Conservation (phyloP, 345 rosid genomes). For the Cardamine chenopodiifolia region DNA sequence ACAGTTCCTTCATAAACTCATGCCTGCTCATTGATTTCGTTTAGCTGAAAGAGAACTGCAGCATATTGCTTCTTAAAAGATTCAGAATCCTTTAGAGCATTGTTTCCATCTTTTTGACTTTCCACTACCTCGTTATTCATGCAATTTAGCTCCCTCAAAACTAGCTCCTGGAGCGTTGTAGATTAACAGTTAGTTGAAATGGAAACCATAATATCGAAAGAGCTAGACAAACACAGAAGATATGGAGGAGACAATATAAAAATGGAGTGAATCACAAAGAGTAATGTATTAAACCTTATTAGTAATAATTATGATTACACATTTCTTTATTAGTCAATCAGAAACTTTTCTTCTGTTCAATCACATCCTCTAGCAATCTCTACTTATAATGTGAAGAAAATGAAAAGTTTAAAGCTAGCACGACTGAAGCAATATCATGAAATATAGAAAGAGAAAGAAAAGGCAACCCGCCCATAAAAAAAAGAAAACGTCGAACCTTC, state of each 20-base stretch:
- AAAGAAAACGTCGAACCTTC: conserved; percentile 48
- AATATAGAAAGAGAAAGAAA: conserved; percentile 16
- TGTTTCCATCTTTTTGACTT: conserved; percentile 60
- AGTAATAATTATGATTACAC: neutral
- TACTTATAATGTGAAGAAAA: conserved; percentile 4
- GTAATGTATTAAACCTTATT: conserved; percentile 1
- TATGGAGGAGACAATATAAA: conserved; percentile 1
- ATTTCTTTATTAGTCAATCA: conserved; percentile 14
- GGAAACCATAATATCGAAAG: conserved; percentile 9
- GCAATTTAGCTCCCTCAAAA: conserved; percentile 67
- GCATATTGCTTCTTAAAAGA: conserved; percentile 79
- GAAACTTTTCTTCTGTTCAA: neutral
- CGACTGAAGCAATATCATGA: conserved; percentile 2
- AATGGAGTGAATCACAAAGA: neutral
- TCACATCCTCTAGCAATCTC: conserved; percentile 10
- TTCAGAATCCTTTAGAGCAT: conserved; percentile 63
- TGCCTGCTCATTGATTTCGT: conserved; percentile 81
- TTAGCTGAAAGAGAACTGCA: conserved; percentile 68
- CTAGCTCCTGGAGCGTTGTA: conserved; percentile 60
- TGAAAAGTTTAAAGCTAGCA: conserved; percentile 4
- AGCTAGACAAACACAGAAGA: conserved; percentile 21
- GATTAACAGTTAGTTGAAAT: conserved; percentile 35
- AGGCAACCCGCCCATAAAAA: neutral
- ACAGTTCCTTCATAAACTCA: conserved; percentile 27
- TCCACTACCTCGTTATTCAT: conserved; percentile 70